Conservation (phyloP, 2,329 filamentous ascomycete genomes). For the Blastomyces parvus region DNA sequence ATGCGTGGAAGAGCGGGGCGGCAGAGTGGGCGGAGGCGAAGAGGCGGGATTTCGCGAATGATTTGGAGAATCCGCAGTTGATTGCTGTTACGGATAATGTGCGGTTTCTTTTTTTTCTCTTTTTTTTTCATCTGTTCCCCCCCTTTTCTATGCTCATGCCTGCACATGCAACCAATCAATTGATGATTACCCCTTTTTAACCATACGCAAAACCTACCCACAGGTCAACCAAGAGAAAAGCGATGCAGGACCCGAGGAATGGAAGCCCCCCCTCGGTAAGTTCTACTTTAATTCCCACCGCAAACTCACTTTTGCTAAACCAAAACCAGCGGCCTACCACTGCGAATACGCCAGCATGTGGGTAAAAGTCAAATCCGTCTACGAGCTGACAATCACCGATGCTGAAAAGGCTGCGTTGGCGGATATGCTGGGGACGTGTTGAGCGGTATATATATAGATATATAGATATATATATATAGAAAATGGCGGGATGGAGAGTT, state of each 20-base stretch:
- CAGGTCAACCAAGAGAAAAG: slow-evolving; percentile 60
- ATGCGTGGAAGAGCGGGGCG: slow-evolving; percentile 74
- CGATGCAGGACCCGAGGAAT: slow-evolving; percentile 63
- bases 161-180: too few species aligned
- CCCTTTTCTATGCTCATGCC: too few species aligned
- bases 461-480: too few species aligned
- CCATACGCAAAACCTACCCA: background rate
- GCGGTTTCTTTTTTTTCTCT: background rate
- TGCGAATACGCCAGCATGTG: slow-evolving; percentile 71
- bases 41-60: slow-evolving; percentile 65
- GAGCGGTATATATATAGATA: slow-evolving; percentile 7
- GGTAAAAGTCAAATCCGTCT: slow-evolving; percentile 69
- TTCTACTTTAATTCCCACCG: slow-evolving; percentile 6
- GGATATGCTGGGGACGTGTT: slow-evolving; percentile 58
- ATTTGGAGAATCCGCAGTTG: slow-evolving; percentile 64
- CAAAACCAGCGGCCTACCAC: slow-evolving; percentile 48
- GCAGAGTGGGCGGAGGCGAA: slow-evolving; percentile 58
- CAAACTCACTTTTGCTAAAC: background rate
- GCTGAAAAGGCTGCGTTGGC: slow-evolving; percentile 61
- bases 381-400: slow-evolving; percentile 56
- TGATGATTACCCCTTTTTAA: background rate
- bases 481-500: too few species aligned
- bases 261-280: slow-evolving; percentile 60
- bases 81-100: slow-evolving; percentile 65
- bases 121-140: background rate